Evolutionary conservation across 768 basidiomycete species (phyloP).

Genomic region (Kwoniella sp.): DNA sequence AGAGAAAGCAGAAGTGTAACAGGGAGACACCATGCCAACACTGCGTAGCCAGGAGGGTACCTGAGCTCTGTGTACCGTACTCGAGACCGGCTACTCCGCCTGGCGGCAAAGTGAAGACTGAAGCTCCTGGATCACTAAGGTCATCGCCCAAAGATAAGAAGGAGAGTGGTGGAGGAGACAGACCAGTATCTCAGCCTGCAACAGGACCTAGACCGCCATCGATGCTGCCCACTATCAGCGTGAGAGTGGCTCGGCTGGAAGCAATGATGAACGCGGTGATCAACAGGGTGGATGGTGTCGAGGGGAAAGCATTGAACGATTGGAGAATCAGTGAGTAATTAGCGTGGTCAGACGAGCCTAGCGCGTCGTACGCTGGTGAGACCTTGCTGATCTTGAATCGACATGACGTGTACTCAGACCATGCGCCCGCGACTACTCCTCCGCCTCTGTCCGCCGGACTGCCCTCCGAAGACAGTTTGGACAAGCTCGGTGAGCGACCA

Average conservation of each 20-base stretch:
- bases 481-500: slow-evolving; percentile 7
- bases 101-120: slow-evolving; percentile 35
- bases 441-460: slow-evolving; percentile 17
- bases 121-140: slow-evolving; percentile 4
- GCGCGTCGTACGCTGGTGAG: too few relatives aligned
- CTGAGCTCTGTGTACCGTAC: slow-evolving; percentile 51
- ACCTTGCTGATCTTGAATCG: neutral
- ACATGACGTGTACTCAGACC: too few relatives aligned
- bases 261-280: slow-evolving; percentile 47
- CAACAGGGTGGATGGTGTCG: slow-evolving; percentile 41
- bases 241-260: slow-evolving; percentile 40
- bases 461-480: slow-evolving; percentile 1
- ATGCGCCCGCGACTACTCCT: slow-evolving; percentile 41
- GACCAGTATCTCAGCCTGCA: neutral
- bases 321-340: slow-evolving; percentile 45
- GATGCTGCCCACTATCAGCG: slow-evolving; percentile 40
- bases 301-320: slow-evolving; percentile 42
- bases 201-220: slow-evolving; percentile 10
- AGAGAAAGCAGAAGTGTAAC: slow-evolving; percentile 53
- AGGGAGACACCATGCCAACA: slow-evolving; percentile 56
- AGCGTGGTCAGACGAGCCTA: too few relatives aligned
- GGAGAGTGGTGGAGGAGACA: slow-evolving; percentile 1
- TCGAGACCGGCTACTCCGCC: slow-evolving; percentile 18
- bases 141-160: slow-evolving; percentile 17
- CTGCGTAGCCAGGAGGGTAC: slow-evolving; percentile 51